phyloP scores from a whole-genome alignment of 345 rosid species.

The Dimocarpus longan region DNA sequence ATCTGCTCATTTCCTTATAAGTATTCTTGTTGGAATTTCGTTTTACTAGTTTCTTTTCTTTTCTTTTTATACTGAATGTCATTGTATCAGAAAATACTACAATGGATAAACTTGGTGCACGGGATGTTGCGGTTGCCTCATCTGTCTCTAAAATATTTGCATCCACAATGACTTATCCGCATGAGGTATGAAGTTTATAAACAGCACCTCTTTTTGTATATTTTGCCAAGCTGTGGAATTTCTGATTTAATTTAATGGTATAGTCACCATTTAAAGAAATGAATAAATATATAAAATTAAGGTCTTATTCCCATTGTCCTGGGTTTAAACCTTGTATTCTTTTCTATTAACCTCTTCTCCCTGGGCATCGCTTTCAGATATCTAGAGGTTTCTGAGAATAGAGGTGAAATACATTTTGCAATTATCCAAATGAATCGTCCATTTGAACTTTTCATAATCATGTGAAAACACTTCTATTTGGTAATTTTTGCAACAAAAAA shows the following conservation, averaged over 20 bases:
- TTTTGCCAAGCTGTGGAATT: neutral
- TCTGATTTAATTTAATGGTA: neutral
- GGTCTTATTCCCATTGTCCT: neutral
- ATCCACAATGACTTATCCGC: constrained; percentile 88
- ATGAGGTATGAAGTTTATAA: constrained; percentile 56
- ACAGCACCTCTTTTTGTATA: neutral
- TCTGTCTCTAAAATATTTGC: constrained; percentile 89
- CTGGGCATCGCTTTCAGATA: neutral
- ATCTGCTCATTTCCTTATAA: neutral
- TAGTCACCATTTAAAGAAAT: neutral
- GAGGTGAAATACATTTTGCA: neutral
- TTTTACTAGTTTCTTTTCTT: neutral
- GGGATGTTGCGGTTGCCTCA: constrained; percentile 86
- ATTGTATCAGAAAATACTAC: constrained; percentile 53
- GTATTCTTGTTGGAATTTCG: neutral
- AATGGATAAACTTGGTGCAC: constrained; percentile 67
- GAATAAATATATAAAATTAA: no score
- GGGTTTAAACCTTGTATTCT: neutral
- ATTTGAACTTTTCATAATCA: neutral
- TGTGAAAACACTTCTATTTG: neutral
- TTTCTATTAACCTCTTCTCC: neutral
- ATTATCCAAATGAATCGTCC: neutral
- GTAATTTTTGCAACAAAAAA: neutral
- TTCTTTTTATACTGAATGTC: constrained; percentile 9
- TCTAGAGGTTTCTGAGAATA: neutral